phyloP scores from a whole-genome alignment of 495 filamentous ascomycete genomes.

The Penicillium canariense region DNA sequence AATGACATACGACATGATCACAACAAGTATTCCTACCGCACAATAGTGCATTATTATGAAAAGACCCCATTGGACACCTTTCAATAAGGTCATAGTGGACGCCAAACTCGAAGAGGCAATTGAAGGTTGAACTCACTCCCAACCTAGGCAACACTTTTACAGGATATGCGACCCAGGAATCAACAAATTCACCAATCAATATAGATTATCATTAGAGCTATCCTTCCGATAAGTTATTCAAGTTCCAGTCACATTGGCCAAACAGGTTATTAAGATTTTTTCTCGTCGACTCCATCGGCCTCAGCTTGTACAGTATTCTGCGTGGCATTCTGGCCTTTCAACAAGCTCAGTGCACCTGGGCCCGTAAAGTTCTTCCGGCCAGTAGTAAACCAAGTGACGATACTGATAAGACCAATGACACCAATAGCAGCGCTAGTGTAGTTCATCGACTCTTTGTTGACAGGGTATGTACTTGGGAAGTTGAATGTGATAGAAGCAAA shows the following conservation, averaged over 20 bases:
- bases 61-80: no score
- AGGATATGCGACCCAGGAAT: no score
- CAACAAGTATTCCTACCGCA: no score
- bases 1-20: no score
- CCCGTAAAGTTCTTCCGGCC: conserved; percentile 52
- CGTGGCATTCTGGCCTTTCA: conserved; percentile 14
- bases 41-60: no score
- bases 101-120: no score
- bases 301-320: not conserved
- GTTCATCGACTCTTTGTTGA: conserved; percentile 55
- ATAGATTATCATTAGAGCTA: no score
- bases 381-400: conserved; percentile 53
- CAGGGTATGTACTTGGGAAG: conserved; percentile 51
- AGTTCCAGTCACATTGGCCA: not conserved
- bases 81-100: no score
- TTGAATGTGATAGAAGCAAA: conserved; percentile 59
- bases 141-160: no score
- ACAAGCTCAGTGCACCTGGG: conserved; percentile 31
- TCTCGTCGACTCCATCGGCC: not conserved
- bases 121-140: no score
- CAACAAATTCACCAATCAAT: no score
- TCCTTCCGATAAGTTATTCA: no score
- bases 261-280: not conserved
- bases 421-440: conserved; percentile 58
- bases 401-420: conserved; percentile 49